Conservation (phyloP, 2,329 filamentous ascomycete species). For the Emergomyces africanus region DNA sequence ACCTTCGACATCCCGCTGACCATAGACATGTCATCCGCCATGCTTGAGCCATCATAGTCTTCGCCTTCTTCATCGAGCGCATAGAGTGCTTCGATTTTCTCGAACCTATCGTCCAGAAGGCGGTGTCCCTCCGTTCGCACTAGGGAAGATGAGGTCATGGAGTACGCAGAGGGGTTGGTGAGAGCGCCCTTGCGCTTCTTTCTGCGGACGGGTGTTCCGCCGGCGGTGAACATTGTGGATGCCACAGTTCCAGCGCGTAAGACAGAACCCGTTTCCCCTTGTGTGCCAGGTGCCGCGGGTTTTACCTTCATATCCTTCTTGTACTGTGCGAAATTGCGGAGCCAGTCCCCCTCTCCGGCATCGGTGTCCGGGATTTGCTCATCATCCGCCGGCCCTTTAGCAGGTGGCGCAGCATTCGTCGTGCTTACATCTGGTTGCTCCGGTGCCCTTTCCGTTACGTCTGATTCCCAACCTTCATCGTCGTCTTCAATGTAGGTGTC, state of each 20-base stretch:
- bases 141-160: conserved; percentile 81
- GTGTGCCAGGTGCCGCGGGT: conserved; percentile 21
- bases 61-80: conserved; percentile 46
- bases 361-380: conserved; percentile 31
- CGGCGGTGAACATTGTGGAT: conserved; percentile 43
- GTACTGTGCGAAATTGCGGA: conserved; percentile 87
- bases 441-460: conserved; percentile 70
- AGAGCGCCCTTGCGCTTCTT: conserved; percentile 96
- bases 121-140: conserved; percentile 78
- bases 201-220: conserved; percentile 50
- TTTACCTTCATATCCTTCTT: conserved; percentile 59
- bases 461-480: conserved; percentile 88
- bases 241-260: conserved; percentile 24
- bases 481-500: conserved; percentile 44
- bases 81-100: conserved; percentile 76
- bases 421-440: conserved; percentile 24
- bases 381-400: conserved; percentile 19
- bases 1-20: conserved; percentile 28
- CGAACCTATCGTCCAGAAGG: conserved; percentile 79
- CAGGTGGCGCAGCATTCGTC: neutral
- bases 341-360: conserved; percentile 68
- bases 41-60: conserved; percentile 30
- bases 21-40: conserved; percentile 32
- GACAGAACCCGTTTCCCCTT: conserved; percentile 28
- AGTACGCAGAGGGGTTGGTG: conserved; percentile 76